A percentile compares a stretch with the other conserved stretches of the same genome.
These are phyloP conservation scores for Magnaporthales sp. DNA, from an alignment of 2,329 filamentous ascomycete species.

Conservation along the genomic window DNA sequence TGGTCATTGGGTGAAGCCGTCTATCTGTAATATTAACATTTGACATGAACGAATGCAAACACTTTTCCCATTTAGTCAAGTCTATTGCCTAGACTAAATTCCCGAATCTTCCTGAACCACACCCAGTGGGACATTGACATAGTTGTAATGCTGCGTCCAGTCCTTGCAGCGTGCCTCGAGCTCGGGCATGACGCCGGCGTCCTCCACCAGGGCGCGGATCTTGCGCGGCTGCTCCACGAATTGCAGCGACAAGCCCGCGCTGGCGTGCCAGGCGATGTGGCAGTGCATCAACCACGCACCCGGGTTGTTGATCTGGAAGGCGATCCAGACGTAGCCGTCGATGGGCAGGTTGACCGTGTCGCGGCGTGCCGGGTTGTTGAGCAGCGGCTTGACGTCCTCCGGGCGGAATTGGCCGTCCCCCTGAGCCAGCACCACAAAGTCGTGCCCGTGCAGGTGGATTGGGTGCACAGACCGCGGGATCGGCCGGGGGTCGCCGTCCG, in stretches of 20 bases:
- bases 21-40: too few species aligned
- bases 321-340: constrained; percentile 36
- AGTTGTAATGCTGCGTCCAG: too few species aligned
- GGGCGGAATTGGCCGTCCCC: constrained; percentile 16
- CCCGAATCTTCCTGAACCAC: too few species aligned
- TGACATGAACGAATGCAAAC: too few species aligned
- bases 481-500: too few species aligned
- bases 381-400: constrained; percentile 22
- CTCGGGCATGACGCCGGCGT: too few species aligned
- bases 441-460: constrained; percentile 20
- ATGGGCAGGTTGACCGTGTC: constrained; percentile 36
- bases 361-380: constrained; percentile 34
- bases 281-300: constrained; percentile 41
- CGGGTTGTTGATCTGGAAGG: constrained; percentile 40
- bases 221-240: constrained; percentile 30
- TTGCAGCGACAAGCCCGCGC: constrained; percentile 39
- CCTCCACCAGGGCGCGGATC: constrained; percentile 10
- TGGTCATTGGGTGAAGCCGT: too few species aligned
- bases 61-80: too few species aligned
- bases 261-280: constrained; percentile 42
- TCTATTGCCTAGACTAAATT: too few species aligned
- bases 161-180: too few species aligned
- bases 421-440: constrained; percentile 13
- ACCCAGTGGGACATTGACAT: too few species aligned
- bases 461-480: too few species aligned